Evolutionary conservation across 106 monocot genomes (phyloP), one percentile per base, ranked within the genome.

Genomic region (Apostasia ramifera): DNA sequence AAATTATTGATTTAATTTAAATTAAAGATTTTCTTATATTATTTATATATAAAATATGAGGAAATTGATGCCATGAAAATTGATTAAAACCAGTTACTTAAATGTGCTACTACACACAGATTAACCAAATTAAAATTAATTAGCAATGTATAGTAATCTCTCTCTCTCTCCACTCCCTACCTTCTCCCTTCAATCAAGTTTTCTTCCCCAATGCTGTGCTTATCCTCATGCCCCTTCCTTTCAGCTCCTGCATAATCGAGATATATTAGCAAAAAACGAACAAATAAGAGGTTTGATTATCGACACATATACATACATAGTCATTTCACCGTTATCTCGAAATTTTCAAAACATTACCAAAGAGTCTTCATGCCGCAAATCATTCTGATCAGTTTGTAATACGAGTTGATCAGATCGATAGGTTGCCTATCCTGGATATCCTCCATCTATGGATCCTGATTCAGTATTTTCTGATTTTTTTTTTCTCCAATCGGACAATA

Each of bases 131-230:
- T 26, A 26, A 26, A 26, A 26, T 26, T 26, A 26, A 26, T 26
- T 26, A 26, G 26, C 26, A 26, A 26, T 26, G 26, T 26, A 26
- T 26, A 26, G 26, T 26, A 26, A 26, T 26, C 26, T 26, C 26
- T 26, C 26, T 26, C 26, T 26, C 26, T 57, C 57, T 57, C 4
- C 8, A 38, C 6, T 26, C 4, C 37, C 8, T 38, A 38, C 37
- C 38, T 57, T 57, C 57, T 38, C 57, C 57, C 59, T 26, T 26
- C 26, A 59, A 37, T 41, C 59, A 59, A 59, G 59, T 73, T 37
- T 67, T 86, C 80, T 84, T 92, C n/a, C 95, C 88, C 0, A 82
- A 57, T 67, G 92, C 88, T 55, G 84, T 45, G 80, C 92, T 95
- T 48, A 95, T 72, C 47, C 95, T 65, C 83, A 95, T 84, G 0